Percentiles rank a stretch among this genome's conserved stretches.
Conservation (phyloP, 2,329 filamentous ascomycete species). For the Trichoderma endophyticum region DNA sequence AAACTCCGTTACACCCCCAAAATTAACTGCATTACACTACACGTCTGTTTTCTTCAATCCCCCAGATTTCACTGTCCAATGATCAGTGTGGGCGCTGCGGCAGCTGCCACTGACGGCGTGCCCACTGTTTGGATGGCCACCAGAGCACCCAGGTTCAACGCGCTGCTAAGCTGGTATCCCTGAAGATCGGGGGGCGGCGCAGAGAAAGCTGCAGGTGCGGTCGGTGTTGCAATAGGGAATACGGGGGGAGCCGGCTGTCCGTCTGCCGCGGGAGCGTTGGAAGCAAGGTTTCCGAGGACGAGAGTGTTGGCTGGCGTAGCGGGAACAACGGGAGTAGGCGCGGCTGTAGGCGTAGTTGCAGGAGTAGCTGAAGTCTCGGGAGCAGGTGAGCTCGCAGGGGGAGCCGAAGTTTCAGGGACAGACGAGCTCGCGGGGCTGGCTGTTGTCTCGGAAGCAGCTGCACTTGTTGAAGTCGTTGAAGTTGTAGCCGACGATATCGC, state of each 20-base stretch:
- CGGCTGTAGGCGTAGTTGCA: not conserved
- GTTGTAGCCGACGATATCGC: not conserved
- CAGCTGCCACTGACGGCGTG: not conserved
- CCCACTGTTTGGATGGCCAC: not conserved
- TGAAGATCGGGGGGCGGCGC: conserved; percentile 9
- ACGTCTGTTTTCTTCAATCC: not conserved
- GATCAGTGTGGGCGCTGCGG: not conserved
- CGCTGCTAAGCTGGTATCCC: conserved; percentile 10
- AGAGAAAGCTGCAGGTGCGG: not conserved
- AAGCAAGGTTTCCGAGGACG: conserved; percentile 1
- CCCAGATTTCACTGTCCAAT: not conserved
- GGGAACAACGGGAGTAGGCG: not conserved
- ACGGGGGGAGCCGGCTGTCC: conserved; percentile 3
- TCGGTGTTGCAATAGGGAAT: conserved; percentile 4
- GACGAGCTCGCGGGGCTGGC: not conserved
- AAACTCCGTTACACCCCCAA: not conserved
- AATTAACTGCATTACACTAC: not conserved
- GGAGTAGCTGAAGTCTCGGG: not conserved
- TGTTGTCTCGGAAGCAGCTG: not conserved
- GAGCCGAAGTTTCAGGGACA: not conserved
- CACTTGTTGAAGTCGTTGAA: not conserved
- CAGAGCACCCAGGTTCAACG: conserved; percentile 12
- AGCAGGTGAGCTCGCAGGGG: not conserved
- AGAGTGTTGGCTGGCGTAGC: conserved; percentile 1
- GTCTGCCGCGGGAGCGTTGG: not conserved